Evolutionary conservation across 2,329 filamentous ascomycete genomes (phyloP).

Genomic region (Ophiostoma populinum): DNA sequence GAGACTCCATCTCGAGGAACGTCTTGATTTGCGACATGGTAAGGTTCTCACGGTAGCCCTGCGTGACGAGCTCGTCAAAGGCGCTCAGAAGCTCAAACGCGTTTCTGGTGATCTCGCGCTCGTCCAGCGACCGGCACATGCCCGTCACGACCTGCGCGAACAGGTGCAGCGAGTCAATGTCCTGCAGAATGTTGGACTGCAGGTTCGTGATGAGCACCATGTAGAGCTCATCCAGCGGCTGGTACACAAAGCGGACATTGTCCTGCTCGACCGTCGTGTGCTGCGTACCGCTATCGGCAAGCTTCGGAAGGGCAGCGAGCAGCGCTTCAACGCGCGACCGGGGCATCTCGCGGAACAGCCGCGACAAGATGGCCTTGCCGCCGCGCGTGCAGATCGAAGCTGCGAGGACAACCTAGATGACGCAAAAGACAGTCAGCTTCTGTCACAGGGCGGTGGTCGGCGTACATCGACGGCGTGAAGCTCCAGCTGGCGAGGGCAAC

Average conservation of each 20-base stretch:
- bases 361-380: constrained; percentile 93
- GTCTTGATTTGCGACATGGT: constrained; percentile 97
- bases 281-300: constrained; percentile 87
- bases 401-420: constrained; percentile 74
- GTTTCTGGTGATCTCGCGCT: constrained; percentile 87
- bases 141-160: constrained; percentile 95
- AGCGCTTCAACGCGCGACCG: constrained; percentile 91
- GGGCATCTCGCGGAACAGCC: constrained; percentile 96
- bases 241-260: constrained; percentile 98
- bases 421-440: background rate
- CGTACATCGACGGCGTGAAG: background rate
- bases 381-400: constrained; percentile 97
- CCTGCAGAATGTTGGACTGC: constrained; percentile 97
- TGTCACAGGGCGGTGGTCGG: background rate
- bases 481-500: constrained; percentile 4
- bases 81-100: constrained; percentile 91
- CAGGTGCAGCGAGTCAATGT: constrained; percentile 94
- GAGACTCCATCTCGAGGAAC: constrained; percentile 97
- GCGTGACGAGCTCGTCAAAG: constrained; percentile 90
- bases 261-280: constrained; percentile 98
- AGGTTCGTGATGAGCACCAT: constrained; percentile 99
- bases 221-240: constrained; percentile 96
- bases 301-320: constrained; percentile 92
- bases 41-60: constrained; percentile 91
- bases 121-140: constrained; percentile 90